Conservation (phyloP, 73 alveolate genomes). For the Paramecium pentaurelia region DNA sequence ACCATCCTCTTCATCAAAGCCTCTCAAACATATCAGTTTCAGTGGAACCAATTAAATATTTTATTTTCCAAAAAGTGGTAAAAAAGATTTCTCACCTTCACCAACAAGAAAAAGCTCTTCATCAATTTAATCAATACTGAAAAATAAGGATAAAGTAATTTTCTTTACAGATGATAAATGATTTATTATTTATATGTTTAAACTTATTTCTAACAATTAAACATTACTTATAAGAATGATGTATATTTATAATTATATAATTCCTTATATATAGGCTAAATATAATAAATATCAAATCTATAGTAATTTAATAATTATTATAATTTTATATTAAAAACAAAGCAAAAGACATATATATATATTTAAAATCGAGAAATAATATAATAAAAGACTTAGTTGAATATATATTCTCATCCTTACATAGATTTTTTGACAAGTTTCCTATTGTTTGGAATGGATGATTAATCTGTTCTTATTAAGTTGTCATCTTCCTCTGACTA, state of each 20-base stretch:
- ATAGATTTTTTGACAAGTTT: constrained; percentile 7
- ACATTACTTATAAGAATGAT: background rate
- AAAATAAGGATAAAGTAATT: background rate
- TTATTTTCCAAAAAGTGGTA: background rate
- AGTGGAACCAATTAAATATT: background rate
- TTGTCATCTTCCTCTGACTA: constrained; percentile 28
- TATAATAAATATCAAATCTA: background rate
- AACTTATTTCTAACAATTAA: background rate
- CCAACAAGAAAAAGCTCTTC: background rate
- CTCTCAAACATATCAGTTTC: background rate
- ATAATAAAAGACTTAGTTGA: background rate
- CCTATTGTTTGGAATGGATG: background rate
- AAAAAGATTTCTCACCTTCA: background rate
- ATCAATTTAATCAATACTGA: background rate
- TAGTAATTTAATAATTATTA: background rate
- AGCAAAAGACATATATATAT: background rate
- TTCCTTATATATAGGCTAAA: background rate
- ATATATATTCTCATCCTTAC: background rate
- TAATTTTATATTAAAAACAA: background rate
- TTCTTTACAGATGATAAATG: background rate
- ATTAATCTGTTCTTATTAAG: background rate
- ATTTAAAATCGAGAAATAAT: background rate
- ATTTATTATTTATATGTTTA: background rate
- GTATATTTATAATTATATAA: background rate
- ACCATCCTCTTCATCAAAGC: background rate